Evolutionary conservation across 73 alveolate genomes (phyloP), one percentile per base, ranked within the genome.

Genomic region (Durusdinium trenchii): DNA sequence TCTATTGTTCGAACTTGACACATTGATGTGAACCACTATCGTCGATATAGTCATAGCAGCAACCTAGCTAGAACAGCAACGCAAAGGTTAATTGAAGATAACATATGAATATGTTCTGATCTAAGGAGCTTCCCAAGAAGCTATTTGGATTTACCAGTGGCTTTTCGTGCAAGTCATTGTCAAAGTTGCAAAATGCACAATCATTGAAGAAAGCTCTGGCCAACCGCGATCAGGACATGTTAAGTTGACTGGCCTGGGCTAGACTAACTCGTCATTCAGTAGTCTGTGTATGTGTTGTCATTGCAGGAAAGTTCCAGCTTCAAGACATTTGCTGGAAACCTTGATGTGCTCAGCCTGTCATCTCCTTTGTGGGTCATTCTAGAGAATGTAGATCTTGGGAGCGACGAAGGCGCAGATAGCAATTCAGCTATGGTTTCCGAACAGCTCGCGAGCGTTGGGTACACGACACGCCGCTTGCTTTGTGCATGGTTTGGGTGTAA

Each of bases 271-370:
- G 51, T 18, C 3, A 3, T 16, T 32, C 38, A 51, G 6, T 71
- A 6, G 51, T 3, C 12, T 71, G 32, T 62, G 76, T n/a, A n/a
- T n/a, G 16, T n/a, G 42, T 7, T 5, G 78, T 26, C 32, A 3
- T 12, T 35, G n/a, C 90, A 79, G 90, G 90, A 79, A 28, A 16
- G 48, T 23, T 12, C 47, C 1, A 23, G 69, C 69, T 79, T 79
- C 90, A 45, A 47, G 48, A 79, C 90, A 26, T 46, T 79, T 45
- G 90, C 90, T 48, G 90, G 90, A 48, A 79, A 45, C 46, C 10
- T 79, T 20, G 69, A 5, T 1, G 69, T 47, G 46, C 18, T 79
- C 23, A 79, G 48, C n/a, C 20, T 6, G 3, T 47, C 48, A 45
- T 1, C 9, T 3, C 90, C 90, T 2, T 23, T 79, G 46, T 79